Conservation (phyloP, 1,139 yeast species). For the Hemisphaericaspora lyxosophila region DNA sequence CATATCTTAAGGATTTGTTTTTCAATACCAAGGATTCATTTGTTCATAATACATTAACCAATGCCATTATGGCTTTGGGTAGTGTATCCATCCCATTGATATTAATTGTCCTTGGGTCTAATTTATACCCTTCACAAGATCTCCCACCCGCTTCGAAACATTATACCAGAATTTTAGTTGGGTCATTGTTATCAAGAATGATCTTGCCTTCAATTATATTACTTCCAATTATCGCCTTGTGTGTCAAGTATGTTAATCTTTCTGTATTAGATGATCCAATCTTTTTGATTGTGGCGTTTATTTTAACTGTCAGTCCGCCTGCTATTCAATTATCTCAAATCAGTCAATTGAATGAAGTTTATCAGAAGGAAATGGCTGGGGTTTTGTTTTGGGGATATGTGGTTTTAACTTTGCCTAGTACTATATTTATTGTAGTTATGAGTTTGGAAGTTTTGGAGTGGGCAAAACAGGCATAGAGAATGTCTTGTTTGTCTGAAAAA, state of each 20-base stretch:
- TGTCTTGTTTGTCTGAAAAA: no score
- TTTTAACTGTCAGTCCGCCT: constrained; percentile 78
- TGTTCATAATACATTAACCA: constrained; percentile 72
- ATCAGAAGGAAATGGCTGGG: constrained; percentile 81
- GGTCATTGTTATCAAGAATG: constrained; percentile 74
- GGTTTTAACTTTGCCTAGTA: constrained; percentile 72
- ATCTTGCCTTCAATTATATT: constrained; percentile 67
- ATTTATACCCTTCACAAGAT: constrained; percentile 64
- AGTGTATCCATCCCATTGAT: constrained; percentile 86
- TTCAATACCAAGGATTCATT: constrained; percentile 55
- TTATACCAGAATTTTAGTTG: constrained; percentile 58
- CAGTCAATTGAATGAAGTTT: constrained; percentile 72
- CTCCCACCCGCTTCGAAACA: constrained; percentile 63
- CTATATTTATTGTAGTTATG: constrained; percentile 68
- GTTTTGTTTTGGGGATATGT: constrained; percentile 88
- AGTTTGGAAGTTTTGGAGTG: constrained; percentile 65
- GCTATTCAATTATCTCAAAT: constrained; percentile 84
- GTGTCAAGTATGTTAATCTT: constrained; percentile 63
- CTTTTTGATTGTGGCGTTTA: constrained; percentile 71
- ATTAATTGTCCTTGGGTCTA: constrained; percentile 73
- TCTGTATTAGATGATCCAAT: constrained; percentile 84
- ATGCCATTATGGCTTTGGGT: constrained; percentile 77
- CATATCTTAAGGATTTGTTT: constrained; percentile 62
- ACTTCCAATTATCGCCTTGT: constrained; percentile 64
- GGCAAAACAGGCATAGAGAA: no score